Base-by-base conservation (phyloP, 169 alveolate species). In the Haemoproteus tartakovskyi region DNA sequence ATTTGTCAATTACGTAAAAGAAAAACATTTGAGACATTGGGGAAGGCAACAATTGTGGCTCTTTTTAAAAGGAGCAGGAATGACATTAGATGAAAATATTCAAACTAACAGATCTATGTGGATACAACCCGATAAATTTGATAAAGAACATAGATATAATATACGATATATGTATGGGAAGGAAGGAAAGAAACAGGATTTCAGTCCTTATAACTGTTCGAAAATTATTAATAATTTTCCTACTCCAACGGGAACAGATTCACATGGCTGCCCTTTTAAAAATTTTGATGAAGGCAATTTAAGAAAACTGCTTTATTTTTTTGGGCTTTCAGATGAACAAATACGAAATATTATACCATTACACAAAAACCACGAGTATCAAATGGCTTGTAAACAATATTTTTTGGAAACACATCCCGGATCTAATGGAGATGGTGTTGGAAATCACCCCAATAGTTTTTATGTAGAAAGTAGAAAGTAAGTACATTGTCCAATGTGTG, bases 181-280 rank as follows among this genome's bases (percentile, higher is more conserved):
- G 70, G 98, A 92, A 83, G 98, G 98, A 12, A 91, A 94, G 59
- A 88, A 97, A 60, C 86, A 91, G 30, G 93, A 89, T 87, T 93
- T 93, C 80, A 90, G 96, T 50, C 98, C 98, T 1, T 89, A 88
- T 43, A 87, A 94, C 48, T 95, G 98, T 83, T 86, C 92, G 18
- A 90, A 92, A 80, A 95, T 95, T 38, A 89, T 94, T 33, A 84
- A 81, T 57, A 90, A 90, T 16, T 82, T 93, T 64, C 96, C 96
- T 29, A 62, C 74, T 19, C 94, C 96, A 14, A 91, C 91, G 47
- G 89, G 91, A 27, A 95, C 95, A 29, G 95, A 92, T 74, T 87
- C 89, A 54, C 98, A 95, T 82, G 98, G 98, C 24, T 95, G 98
- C 70, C 98, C 98, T 30, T 95, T 94, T 86, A 95, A 93, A 79